Conservation (phyloP, 2,329 filamentous ascomycete species). For the Ceratocystis eucalypticola region DNA sequence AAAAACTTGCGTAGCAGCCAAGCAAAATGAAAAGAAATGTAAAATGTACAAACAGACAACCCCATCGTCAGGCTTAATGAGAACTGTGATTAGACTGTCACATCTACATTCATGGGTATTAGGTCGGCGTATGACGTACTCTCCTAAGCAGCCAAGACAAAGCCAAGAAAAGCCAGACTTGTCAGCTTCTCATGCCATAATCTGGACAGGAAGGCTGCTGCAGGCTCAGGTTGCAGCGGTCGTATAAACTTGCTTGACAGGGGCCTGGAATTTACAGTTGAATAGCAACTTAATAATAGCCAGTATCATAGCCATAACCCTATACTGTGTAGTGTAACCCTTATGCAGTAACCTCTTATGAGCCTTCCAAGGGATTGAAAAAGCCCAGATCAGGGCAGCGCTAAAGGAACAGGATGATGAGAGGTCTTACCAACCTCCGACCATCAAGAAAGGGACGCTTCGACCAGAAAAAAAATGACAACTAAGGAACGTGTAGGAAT, state of each 20-base stretch:
- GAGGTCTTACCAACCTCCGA: background rate
- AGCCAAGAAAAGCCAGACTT: background rate
- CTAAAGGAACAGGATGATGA: too few relatives aligned
- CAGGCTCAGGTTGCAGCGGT: background rate
- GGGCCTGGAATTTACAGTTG: background rate
- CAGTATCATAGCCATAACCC: background rate
- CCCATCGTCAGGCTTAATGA: too few relatives aligned
- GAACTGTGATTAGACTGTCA: background rate
- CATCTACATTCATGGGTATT: background rate
- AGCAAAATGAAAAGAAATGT: too few relatives aligned
- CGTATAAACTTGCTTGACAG: background rate
- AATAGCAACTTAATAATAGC: too few relatives aligned
- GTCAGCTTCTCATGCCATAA: background rate
- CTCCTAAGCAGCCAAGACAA: constrained; percentile 1
- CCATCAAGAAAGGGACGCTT: background rate
- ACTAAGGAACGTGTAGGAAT: background rate
- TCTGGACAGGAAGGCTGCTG: background rate
- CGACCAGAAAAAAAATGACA: background rate
- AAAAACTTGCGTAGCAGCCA: too few relatives aligned
- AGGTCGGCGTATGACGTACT: background rate
- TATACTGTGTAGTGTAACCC: accelerated
- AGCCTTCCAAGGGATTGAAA: too few relatives aligned
- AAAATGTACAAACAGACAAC: background rate
- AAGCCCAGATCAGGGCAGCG: too few relatives aligned
- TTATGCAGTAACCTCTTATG: too few relatives aligned